These are phyloP conservation scores for Globisporangium nunn DNA, from an alignment of 352 stramenopile genomes.

Conservation along the genomic window DNA sequence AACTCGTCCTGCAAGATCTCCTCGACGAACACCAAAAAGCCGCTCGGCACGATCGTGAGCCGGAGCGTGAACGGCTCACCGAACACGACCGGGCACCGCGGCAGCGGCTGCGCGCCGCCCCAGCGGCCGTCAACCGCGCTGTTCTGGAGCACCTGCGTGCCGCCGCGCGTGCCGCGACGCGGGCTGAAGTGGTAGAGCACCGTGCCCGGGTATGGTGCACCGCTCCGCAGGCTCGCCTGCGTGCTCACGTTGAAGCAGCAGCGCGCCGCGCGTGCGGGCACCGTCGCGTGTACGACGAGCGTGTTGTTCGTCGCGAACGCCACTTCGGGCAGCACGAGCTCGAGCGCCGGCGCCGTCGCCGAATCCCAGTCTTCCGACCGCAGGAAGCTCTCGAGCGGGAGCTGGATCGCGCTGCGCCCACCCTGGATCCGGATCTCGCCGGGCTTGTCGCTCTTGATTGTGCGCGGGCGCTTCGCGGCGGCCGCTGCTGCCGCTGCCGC, in stretches of 20 bases:
- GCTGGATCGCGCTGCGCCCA: conserved; percentile 64
- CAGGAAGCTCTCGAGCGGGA: conserved; percentile 74
- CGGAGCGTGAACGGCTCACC: conserved; percentile 73
- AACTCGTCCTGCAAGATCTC: conserved; percentile 82
- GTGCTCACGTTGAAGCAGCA: conserved; percentile 81
- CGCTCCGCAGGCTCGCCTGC: conserved; percentile 60
- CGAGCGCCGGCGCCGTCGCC: conserved; percentile 38
- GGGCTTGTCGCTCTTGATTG: conserved; percentile 52
- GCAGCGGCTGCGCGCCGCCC: conserved; percentile 60
- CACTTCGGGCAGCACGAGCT: conserved; percentile 64
- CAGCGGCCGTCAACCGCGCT: conserved; percentile 78
- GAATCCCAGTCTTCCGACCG: conserved; percentile 77
- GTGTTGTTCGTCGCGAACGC: conserved; percentile 83
- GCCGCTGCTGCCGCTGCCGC: conserved; percentile 26
- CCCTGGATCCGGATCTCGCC: conserved; percentile 76
- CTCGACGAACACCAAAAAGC: conserved; percentile 73
- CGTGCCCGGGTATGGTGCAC: conserved; percentile 61
- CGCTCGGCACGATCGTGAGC: conserved; percentile 58
- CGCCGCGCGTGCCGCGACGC: conserved; percentile 39
- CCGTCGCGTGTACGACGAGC: conserved; percentile 72
- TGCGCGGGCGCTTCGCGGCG: conserved; percentile 40
- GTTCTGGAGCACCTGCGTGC: conserved; percentile 67
- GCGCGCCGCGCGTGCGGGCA: conserved; percentile 47
- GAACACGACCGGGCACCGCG: conserved; percentile 61
- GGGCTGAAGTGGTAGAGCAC: conserved; percentile 82